Percentiles rank a stretch among this genome's conserved stretches.
These are phyloP conservation scores for Endothia cerciana DNA, from an alignment of 2,329 filamentous ascomycete genomes.

Conservation along the genomic window DNA sequence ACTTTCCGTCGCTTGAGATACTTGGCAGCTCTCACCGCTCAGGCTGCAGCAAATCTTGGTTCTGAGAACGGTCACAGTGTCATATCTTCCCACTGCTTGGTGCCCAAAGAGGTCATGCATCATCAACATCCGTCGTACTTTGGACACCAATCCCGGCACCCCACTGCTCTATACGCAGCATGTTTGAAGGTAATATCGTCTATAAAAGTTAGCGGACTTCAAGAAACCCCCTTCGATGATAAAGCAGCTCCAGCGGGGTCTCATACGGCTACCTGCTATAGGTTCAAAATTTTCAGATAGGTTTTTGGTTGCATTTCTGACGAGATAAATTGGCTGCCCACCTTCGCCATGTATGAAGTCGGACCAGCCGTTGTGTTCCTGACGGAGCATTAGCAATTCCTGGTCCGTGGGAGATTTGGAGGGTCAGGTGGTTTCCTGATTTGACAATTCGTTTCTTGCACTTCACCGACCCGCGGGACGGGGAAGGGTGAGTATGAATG, in stretches of 20 bases:
- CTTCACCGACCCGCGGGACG: not conserved
- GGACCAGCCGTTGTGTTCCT: not conserved
- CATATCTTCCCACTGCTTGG: not conserved
- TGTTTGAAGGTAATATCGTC: not conserved
- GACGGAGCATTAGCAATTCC: not conserved
- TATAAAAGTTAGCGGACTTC: not conserved
- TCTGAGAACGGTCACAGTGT: not conserved
- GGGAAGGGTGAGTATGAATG: slow-evolving; percentile 5
- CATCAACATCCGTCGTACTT: not conserved
- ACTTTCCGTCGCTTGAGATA: not conserved
- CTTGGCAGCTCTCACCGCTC: slow-evolving; percentile 8
- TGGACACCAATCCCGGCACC: not conserved
- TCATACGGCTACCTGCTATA: not conserved
- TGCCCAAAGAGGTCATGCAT: not conserved
- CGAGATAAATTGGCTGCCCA: not conserved
- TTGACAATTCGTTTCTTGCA: slow-evolving; percentile 33
- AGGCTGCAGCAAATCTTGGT: not conserved
- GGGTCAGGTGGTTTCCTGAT: slow-evolving; percentile 36
- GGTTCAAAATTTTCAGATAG: not conserved
- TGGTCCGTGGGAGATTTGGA: slow-evolving; percentile 27
- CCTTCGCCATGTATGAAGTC: not conserved
- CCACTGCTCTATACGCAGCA: not conserved
- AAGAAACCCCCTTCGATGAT: not conserved
- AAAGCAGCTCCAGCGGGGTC: not conserved
- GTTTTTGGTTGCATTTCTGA: not conserved